Conservation (phyloP, 176 grass and related monocot genomes). For the Avena eriantha region DNA sequence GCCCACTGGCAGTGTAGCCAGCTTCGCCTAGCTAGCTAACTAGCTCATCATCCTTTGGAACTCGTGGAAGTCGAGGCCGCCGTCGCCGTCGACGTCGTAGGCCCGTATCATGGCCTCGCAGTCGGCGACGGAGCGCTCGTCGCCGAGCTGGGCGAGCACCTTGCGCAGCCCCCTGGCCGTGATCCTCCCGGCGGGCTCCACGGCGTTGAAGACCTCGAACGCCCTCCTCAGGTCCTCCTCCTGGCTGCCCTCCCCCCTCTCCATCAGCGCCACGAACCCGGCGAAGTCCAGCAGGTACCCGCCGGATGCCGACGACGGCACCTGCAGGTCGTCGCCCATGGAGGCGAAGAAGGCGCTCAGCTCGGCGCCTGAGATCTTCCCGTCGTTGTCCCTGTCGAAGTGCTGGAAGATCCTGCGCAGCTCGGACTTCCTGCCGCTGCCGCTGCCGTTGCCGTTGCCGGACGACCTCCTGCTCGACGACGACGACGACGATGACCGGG, state of each 20-base stretch:
- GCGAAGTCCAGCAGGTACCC: slow-evolving; percentile 75
- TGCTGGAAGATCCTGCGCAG: slow-evolving; percentile 81
- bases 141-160: slow-evolving; percentile 80
- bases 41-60: slow-evolving; percentile 95
- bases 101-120: slow-evolving; percentile 87
- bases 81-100: slow-evolving; percentile 89
- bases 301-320: slow-evolving; percentile 31
- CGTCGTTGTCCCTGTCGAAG: slow-evolving; percentile 83
- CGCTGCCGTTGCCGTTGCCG: background rate
- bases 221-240: slow-evolving; percentile 80
- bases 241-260: slow-evolving; percentile 57
- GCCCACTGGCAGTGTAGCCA: background rate
- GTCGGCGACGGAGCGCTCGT: slow-evolving; percentile 71
- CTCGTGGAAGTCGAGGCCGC: slow-evolving; percentile 89
- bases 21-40: background rate
- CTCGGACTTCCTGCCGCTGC: slow-evolving; percentile 49
- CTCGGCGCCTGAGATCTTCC: slow-evolving; percentile 78
- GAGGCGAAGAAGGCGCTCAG: slow-evolving; percentile 73
- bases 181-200: slow-evolving; percentile 78
- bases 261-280: slow-evolving; percentile 82
- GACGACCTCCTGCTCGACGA: slow-evolving; percentile 47
- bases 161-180: slow-evolving; percentile 75
- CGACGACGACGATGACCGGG: background rate
- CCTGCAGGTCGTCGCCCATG: slow-evolving; percentile 74
- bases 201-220: slow-evolving; percentile 92